Evolutionary conservation across 2,329 filamentous ascomycete genomes (phyloP).

Genomic region (Colletotrichum tropicale): DNA sequence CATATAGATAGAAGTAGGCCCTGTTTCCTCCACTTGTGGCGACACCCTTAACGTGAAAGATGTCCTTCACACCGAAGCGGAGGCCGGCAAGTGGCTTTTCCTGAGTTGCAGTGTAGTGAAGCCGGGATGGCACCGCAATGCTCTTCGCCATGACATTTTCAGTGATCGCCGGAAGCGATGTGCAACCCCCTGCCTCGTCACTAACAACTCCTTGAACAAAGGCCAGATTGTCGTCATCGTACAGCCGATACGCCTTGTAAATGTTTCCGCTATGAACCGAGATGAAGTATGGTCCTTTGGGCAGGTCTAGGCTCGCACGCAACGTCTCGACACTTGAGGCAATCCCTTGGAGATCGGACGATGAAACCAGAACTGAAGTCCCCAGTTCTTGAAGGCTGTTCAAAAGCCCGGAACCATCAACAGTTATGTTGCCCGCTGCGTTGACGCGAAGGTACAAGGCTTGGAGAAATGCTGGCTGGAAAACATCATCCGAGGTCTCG

Average conservation of each 20-base stretch:
- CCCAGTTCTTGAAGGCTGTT: not conserved
- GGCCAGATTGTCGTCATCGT: not conserved
- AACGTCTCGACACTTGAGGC: not conserved
- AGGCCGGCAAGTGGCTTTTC: slow-evolving; percentile 53
- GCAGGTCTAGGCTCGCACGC: not conserved
- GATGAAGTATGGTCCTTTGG: not conserved
- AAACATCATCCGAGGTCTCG: not conserved
- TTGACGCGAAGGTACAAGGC: not conserved
- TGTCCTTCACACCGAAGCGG: slow-evolving; percentile 61
- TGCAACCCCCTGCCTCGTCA: not conserved
- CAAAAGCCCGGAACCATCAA: not conserved
- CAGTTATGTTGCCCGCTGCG: not conserved
- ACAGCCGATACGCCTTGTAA: not conserved
- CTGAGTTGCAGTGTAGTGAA: slow-evolving; percentile 46
- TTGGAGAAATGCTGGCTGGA: not conserved
- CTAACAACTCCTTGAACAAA: not conserved
- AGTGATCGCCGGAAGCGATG: not conserved
- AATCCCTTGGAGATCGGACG: not conserved
- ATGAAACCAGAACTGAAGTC: not conserved
- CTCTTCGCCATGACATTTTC: not conserved
- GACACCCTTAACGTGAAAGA: slow-evolving; percentile 57
- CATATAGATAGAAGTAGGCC: slow-evolving; percentile 58
- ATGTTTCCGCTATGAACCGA: not conserved
- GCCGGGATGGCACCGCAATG: slow-evolving; percentile 51
- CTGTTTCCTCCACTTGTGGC: slow-evolving; percentile 57